Conservation (phyloP, 768 basidiomycete species). For the Boletus sp. region DNA sequence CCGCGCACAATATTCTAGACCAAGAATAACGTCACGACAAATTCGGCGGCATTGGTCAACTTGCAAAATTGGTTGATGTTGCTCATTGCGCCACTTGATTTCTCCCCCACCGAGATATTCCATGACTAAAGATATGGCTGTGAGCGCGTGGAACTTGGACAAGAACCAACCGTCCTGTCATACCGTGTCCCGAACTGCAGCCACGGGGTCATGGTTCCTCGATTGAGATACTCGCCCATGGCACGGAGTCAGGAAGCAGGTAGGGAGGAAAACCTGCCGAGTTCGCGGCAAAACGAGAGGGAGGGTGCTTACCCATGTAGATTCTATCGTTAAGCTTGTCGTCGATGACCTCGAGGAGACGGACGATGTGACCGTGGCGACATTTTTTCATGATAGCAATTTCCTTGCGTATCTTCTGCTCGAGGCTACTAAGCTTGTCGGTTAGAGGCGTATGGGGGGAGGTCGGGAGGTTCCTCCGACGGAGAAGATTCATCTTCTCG, state of each 20-base stretch:
- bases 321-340: slow-evolving; percentile 85
- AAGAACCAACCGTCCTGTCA: slow-evolving; percentile 23
- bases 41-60: slow-evolving; percentile 83
- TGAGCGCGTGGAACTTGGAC: slow-evolving; percentile 19
- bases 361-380: slow-evolving; percentile 83
- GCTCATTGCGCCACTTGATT: slow-evolving; percentile 77
- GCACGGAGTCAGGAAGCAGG: slow-evolving; percentile 22
- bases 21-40: slow-evolving; percentile 89
- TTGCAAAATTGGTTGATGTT: slow-evolving; percentile 69
- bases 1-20: slow-evolving; percentile 88
- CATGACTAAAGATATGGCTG: slow-evolving; percentile 59
- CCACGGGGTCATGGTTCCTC: slow-evolving; percentile 34
- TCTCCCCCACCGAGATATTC: slow-evolving; percentile 96
- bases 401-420: slow-evolving; percentile 85
- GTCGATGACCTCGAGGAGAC: slow-evolving; percentile 92
- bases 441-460: slow-evolving; percentile 53
- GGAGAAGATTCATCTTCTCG: slow-evolving; percentile 55
- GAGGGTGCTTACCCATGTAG: slow-evolving; percentile 78
- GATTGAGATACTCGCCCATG: slow-evolving; percentile 30
- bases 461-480: slow-evolving; percentile 43
- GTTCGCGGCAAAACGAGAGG: slow-evolving; percentile 11
- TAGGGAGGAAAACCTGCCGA: slow-evolving; percentile 14
- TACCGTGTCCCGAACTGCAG: slow-evolving; percentile 30
- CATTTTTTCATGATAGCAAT: slow-evolving; percentile 99
- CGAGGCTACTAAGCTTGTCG: slow-evolving; percentile 66